phyloP scores from a whole-genome alignment of 2,329 filamentous ascomycete genomes.

The Aspergillus unguis region DNA sequence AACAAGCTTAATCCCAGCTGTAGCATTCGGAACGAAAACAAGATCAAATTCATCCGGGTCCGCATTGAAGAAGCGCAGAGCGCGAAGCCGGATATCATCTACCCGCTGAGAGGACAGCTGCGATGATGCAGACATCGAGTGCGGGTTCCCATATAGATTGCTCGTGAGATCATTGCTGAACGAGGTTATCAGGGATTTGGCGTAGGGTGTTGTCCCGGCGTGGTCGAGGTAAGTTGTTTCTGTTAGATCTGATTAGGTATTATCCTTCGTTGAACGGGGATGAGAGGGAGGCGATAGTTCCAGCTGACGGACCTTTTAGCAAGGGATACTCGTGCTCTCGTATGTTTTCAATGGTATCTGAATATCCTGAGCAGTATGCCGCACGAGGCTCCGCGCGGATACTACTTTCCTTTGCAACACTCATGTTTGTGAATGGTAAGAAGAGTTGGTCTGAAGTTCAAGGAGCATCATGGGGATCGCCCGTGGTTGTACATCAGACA shows the following conservation, averaged over 20 bases:
- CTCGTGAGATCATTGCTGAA: constrained; percentile 77
- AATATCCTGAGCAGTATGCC: constrained; percentile 33
- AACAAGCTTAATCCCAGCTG: constrained; percentile 83
- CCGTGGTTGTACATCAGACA: constrained; percentile 4
- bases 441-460: not conserved
- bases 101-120: constrained; percentile 71
- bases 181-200: constrained; percentile 74
- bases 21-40: constrained; percentile 89
- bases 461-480: not conserved
- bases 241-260: constrained; percentile 32
- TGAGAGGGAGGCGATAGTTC: not conserved
- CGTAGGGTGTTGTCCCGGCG: constrained; percentile 83
- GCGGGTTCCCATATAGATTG: constrained; percentile 84
- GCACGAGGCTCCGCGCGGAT: not conserved
- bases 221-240: constrained; percentile 83
- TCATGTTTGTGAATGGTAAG: constrained; percentile 3
- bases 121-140: constrained; percentile 79
- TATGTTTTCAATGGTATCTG: constrained; percentile 48
- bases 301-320: constrained; percentile 33
- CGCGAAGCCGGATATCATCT: constrained; percentile 68
- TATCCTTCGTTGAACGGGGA: not conserved
- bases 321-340: constrained; percentile 48
- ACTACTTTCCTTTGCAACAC: not conserved
- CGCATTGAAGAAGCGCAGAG: constrained; percentile 75
- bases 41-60: constrained; percentile 79